Evolutionary conservation across 352 stramenopile genomes (phyloP), one percentile per base, ranked within the genome.

Genomic region (Globisporangium acanthophoron): DNA sequence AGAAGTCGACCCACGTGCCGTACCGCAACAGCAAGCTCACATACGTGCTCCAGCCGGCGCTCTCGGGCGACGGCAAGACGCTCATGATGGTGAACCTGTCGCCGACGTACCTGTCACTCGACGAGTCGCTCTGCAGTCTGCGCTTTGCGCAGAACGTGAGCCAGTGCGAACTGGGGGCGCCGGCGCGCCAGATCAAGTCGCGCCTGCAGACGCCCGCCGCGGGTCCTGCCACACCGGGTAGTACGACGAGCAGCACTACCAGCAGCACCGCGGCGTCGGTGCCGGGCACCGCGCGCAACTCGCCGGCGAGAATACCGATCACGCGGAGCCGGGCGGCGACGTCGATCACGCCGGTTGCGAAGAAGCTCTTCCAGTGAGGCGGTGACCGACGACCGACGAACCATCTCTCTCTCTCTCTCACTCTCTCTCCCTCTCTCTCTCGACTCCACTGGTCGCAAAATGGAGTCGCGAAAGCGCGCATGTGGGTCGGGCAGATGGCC

Each of bases 11-110:
- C 21, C 96, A 99, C 62, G 78, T 98, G 29, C 97, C 97, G 47
- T 99, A 99, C 80, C 81, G 98, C 51, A 99, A 99, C 75, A 98
- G 87, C 41, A 99, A 99, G 72, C 80, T 99, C 21, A 99, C 97
- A 24, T 99, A 99, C 70, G 86, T 99, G 41, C 82, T 99, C 21
- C 97, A 99, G 78, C 96, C 98, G 52, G 97, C 95, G 61, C 87
- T 99, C 6, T 98, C 94, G 61, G 97, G 97, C 11, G 96, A 99
- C 76, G 97, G 97, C 44, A 99, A 99, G 80, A 98, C 97, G 61
- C 80, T 99, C 43, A 99, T 99, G 97, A 98, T 99, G 85, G 97
- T 99, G 44, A 99, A 99, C 70, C 72, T 99, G 29, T 98, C 93
- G 65, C 97, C 98, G 3, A 99, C 96, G 20, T 81, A 90, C 31